phyloP scores from a whole-genome alignment of 371 early-diverging fungal genomes.

The Cladochytrium tenue region DNA sequence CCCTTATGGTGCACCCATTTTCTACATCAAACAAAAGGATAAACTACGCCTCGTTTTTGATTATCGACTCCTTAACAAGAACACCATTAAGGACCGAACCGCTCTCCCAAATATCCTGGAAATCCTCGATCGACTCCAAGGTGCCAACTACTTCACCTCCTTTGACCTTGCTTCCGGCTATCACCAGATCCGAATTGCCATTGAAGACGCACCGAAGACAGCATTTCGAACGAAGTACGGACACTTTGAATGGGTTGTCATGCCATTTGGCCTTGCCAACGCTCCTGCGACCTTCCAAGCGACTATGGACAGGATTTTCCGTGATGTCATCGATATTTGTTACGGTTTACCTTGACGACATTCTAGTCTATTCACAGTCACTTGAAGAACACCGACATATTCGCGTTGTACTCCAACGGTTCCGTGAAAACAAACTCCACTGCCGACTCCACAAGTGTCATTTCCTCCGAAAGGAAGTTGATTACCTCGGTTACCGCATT shows the following conservation, averaged over 20 bases:
- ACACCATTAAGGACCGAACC: too few relatives aligned
- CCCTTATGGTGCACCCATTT: too few relatives aligned
- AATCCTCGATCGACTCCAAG: conserved; percentile 7
- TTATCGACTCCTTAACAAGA: too few relatives aligned
- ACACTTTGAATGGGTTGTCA: conserved; percentile 37
- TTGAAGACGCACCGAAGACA: too few relatives aligned
- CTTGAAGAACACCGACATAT: conserved; percentile 44
- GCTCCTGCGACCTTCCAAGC: conserved; percentile 45
- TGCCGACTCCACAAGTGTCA: too few relatives aligned
- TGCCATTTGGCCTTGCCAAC: too few relatives aligned
- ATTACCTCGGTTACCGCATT: conserved; percentile 48
- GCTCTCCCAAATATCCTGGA: conserved; percentile 17
- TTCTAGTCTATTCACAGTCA: conserved; percentile 37
- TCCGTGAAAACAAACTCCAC: conserved; percentile 39
- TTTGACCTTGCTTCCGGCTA: conserved; percentile 17
- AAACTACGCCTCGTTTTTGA: too few relatives aligned
- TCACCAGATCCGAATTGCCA: conserved; percentile 17
- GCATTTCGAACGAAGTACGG: conserved; percentile 39
- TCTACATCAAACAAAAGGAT: too few relatives aligned
- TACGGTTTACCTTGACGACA: conserved; percentile 14
- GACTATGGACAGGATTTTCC: conserved; percentile 44
- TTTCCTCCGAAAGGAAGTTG: too few relatives aligned
- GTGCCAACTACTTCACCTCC: conserved; percentile 10
- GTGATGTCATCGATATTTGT: conserved; percentile 11
- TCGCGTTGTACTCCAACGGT: conserved; percentile 38